phyloP scores from a whole-genome alignment of 2,329 filamentous ascomycete genomes.

The Fonsecaea pedrosoi region DNA sequence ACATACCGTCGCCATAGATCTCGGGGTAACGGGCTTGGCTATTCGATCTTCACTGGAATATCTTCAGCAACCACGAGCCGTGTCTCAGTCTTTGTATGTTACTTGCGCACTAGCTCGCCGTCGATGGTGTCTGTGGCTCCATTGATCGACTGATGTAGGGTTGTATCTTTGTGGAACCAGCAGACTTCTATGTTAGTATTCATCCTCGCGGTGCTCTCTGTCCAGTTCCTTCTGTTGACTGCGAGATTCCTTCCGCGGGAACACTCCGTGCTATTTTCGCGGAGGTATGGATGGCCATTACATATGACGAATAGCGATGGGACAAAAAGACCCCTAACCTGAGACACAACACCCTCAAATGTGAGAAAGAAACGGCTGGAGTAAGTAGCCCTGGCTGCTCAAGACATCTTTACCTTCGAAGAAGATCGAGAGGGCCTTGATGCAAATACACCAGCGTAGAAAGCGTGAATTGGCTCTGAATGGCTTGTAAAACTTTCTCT shows the following conservation, averaged over 20 bases:
- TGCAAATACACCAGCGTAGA: neutral
- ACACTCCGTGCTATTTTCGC: conserved; percentile 3
- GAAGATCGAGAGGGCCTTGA: neutral
- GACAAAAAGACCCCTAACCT: neutral
- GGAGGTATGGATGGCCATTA: neutral
- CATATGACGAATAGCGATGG: neutral
- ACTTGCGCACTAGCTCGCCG: neutral
- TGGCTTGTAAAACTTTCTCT: neutral
- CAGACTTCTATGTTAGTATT: neutral
- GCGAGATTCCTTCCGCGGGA: neutral
- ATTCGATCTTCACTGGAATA: neutral
- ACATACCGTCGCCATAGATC: neutral
- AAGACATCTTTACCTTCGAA: neutral
- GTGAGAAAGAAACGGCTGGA: neutral
- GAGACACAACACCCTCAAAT: neutral
- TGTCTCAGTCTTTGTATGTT: neutral
- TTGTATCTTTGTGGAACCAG: neutral
- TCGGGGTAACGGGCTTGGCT: neutral
- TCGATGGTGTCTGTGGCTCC: neutral
- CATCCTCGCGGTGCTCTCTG: neutral
- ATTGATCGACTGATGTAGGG: neutral
- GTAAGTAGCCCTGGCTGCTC: neutral
- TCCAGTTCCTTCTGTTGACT: neutral
- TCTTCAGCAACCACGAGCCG: neutral
- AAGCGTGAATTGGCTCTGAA: neutral